Base-by-base conservation (phyloP, 352 stramenopile genomes). In the Pythium pyrilobum region DNA sequence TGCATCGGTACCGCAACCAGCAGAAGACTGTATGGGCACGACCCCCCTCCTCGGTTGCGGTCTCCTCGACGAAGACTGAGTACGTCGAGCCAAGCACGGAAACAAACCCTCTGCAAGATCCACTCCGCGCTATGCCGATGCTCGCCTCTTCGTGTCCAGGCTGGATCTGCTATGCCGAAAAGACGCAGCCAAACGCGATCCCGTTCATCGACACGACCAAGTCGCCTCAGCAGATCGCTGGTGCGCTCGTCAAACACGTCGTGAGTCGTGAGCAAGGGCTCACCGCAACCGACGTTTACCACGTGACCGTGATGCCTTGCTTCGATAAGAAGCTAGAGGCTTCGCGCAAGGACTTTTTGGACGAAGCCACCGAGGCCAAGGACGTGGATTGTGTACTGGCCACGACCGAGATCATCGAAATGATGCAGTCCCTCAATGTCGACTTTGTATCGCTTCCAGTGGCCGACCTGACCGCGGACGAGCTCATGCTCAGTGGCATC, bases 311-410 rank as follows among this genome's bases (percentile, higher is more conserved):
- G 32, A 98, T 98, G 96, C 96, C 97, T 28, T 99, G 97, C 80
- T 97, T 98, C 60, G 97, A 99, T 67, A 99, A 99, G 76, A 99
- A 99, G 64, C 74, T 99, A 8, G 97, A 99, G 71, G 96, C 96
- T 0, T 97, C 92, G 11, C 85, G 96, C 8, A 96, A 95, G 56
- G 77, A 95, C 61, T 96, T 95, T 50, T 46, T 88, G 21, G 77
- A 87, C 40, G 74, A 74, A 4, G 71, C 66, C 10, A 66, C 75
- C 8, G 63, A 86, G 32, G 82, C 64, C 13, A 90, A 87, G 39
- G 94, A 97, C 37, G 94, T 99, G 12, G 96, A 99, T 68, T 96
- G 95, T 38, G 96, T 98, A 27, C 81, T 99, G 18, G 84, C 81
- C 4, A 91, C 81, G 1, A 91, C 79, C 5, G 84, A 94, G 46